phyloP scores from a whole-genome alignment of 2,329 filamentous ascomycete species.

The Aureobasidium vineae region DNA sequence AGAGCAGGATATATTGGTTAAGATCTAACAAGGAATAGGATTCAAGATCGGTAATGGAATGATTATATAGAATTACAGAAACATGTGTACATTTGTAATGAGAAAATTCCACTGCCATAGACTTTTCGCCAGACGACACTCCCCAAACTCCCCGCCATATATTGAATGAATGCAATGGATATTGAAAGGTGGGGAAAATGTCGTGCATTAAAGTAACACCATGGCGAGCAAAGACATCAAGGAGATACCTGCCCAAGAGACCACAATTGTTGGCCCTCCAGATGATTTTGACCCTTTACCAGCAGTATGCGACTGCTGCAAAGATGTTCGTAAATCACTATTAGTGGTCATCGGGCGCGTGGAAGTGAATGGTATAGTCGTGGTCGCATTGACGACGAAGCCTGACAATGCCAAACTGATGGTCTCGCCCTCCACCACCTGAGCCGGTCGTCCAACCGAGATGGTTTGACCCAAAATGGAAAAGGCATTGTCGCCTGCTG shows the following conservation, averaged over 20 bases:
- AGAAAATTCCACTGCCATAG: not conserved
- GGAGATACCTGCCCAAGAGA: not conserved
- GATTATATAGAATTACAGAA: too few species aligned
- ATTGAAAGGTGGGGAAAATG: not conserved
- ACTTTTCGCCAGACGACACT: not conserved
- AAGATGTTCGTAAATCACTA: not conserved
- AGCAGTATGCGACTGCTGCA: not conserved
- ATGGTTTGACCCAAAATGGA: conserved; percentile 19
- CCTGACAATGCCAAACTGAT: conserved; percentile 9
- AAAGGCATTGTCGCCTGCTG: conserved; percentile 15
- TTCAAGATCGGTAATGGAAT: too few species aligned
- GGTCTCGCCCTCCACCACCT: conserved; percentile 22
- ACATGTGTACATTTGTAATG: too few species aligned
- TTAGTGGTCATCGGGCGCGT: not conserved
- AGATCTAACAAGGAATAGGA: too few species aligned
- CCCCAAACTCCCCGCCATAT: not conserved
- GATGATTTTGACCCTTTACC: not conserved
- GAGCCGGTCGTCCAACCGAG: conserved; percentile 5
- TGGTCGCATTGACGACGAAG: conserved; percentile 22
- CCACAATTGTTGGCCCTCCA: not conserved
- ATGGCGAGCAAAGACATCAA: not conserved
- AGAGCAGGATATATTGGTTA: too few species aligned
- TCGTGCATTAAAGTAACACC: not conserved
- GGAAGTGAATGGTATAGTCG: conserved; percentile 13
- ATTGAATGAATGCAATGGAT: not conserved